Conservation (phyloP, 1,139 yeast genomes). For the Saccharomycopsis phalli region DNA sequence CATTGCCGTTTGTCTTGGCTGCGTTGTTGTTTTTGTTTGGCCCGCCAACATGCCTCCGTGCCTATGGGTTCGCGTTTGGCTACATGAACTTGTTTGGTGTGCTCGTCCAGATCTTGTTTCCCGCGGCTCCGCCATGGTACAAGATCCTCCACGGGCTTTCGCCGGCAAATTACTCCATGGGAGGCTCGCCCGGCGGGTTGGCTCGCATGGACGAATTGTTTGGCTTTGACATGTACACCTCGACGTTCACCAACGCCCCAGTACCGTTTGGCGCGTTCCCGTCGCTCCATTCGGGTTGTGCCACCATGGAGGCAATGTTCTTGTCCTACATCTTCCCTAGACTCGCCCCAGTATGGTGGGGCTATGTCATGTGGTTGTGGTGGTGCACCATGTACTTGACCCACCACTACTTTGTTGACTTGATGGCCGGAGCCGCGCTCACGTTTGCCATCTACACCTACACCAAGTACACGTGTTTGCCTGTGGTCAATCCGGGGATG, state of each 20-base stretch:
- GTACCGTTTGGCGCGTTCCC: constrained; percentile 98
- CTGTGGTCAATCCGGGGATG: constrained; percentile 51
- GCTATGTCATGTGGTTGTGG: constrained; percentile 88
- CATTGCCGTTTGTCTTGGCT: constrained; percentile 84
- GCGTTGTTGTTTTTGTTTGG: constrained; percentile 73
- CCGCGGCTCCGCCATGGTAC: constrained; percentile 99
- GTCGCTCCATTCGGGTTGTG: constrained; percentile 87
- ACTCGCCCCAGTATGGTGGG: constrained; percentile 51
- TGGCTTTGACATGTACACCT: constrained; percentile 80
- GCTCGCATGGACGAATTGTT: constrained; percentile 77
- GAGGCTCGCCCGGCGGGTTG: constrained; percentile 94
- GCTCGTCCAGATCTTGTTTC: constrained; percentile 68
- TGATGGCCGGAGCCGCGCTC: constrained; percentile 81
- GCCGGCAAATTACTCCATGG: constrained; percentile 88
- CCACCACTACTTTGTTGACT: constrained; percentile 89
- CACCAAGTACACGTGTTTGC: constrained; percentile 67
- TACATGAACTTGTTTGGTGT: constrained; percentile 90
- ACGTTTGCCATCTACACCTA: constrained; percentile 63
- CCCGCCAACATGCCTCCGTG: constrained; percentile 82
- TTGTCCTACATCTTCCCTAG: constrained; percentile 75
- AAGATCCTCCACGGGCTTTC: constrained; percentile 74
- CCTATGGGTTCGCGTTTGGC: constrained; percentile 95
- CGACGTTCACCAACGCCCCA: constrained; percentile 80
- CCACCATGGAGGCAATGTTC: constrained; percentile 87
- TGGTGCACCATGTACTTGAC: constrained; percentile 97